phyloP scores from a whole-genome alignment of 192 early-diverging fungal genomes.

The Coemansia sp. region DNA sequence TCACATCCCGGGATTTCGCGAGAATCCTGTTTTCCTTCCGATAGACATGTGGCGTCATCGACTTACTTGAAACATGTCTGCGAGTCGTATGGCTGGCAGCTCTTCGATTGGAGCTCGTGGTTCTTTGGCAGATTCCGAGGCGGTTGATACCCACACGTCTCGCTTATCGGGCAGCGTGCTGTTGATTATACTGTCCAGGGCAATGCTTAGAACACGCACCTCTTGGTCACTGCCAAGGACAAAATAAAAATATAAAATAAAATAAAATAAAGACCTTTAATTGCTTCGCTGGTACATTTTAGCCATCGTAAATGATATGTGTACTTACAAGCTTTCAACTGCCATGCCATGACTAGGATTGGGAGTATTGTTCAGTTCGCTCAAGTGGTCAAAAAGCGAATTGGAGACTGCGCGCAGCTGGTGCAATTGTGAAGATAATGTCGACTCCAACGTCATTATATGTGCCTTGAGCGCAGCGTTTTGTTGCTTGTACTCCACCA shows the following conservation, averaged over 20 bases:
- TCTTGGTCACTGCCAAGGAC: constrained; percentile 10
- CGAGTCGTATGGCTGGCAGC: constrained; percentile 1
- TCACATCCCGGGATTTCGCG: background rate
- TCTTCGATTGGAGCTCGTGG: background rate
- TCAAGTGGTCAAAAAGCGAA: background rate
- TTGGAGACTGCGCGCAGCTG: background rate
- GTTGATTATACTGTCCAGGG: background rate
- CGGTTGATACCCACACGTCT: constrained; percentile 4
- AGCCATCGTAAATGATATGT: background rate
- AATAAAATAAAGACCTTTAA: background rate
- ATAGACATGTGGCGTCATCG: background rate
- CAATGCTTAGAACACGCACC: background rate
- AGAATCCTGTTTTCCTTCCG: background rate
- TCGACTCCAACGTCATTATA: background rate
- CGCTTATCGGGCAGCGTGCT: background rate
- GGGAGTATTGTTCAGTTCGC: background rate
- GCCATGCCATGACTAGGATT: background rate
- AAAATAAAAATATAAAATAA: too few species aligned
- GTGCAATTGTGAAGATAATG: background rate
- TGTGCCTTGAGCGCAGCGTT: background rate
- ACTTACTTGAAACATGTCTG: constrained; percentile 14
- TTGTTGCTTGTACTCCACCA: background rate
- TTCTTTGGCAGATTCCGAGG: background rate
- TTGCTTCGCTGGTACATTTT: background rate
- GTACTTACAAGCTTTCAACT: constrained; percentile 6